A percentile compares a stretch with the other conserved stretches of the same genome.
phyloP scores from a whole-genome alignment of 2,329 filamentous ascomycete species.

The Alternaria angustiovoidea region DNA sequence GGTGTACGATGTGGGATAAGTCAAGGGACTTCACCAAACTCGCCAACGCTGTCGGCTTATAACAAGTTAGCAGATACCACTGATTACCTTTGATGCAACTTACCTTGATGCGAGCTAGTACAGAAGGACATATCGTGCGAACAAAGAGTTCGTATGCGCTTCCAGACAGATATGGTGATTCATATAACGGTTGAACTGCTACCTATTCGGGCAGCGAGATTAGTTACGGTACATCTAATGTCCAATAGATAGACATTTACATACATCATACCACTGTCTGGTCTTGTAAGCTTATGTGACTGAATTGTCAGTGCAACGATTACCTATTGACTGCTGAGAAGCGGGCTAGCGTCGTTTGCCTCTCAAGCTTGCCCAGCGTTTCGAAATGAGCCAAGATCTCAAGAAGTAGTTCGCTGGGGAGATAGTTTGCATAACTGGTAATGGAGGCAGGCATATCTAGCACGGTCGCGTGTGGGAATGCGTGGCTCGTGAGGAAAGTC shows the following conservation, averaged over 20 bases:
- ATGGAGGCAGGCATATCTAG: constrained; percentile 6
- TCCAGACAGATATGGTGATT: constrained; percentile 60
- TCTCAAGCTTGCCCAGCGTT: constrained; percentile 31
- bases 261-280: constrained; percentile 64
- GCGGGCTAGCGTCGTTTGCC: constrained; percentile 59
- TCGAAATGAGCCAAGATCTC: constrained; percentile 59
- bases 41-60: constrained; percentile 57
- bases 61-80: not conserved
- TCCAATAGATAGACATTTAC: not conserved
- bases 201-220: constrained; percentile 4
- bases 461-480: not conserved
- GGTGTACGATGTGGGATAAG: constrained; percentile 65
- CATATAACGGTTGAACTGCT: constrained; percentile 62
- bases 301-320: not conserved
- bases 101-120: constrained; percentile 56
- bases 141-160: constrained; percentile 63
- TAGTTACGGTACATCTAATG: not conserved
- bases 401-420: constrained; percentile 64
- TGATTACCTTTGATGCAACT: not conserved
- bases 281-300: constrained; percentile 8
- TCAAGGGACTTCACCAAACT: constrained; percentile 62
- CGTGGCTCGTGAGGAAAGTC: constrained; percentile 1
- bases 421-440: constrained; percentile 43
- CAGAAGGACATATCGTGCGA: constrained; percentile 62
- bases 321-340: constrained; percentile 58